A percentile compares a stretch with the other conserved stretches of the same genome.
Evolutionary conservation across 2,329 filamentous ascomycete species (phyloP).

Genomic region (Fusarium domesticum): DNA sequence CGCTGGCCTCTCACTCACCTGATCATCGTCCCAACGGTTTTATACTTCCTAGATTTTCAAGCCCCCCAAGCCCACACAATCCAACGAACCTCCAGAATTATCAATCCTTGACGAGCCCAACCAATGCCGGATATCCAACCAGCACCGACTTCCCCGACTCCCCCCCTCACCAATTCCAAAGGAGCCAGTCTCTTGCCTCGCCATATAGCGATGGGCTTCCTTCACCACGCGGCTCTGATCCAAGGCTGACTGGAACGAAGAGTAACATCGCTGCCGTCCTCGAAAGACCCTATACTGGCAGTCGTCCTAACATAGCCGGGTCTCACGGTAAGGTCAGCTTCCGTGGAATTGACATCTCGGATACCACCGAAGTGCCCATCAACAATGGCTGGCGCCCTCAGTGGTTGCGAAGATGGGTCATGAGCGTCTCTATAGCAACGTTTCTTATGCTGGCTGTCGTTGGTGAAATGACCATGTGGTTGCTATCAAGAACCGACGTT

Average conservation of each 20-base stretch:
- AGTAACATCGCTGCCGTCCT: constrained; percentile 20
- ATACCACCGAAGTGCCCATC: constrained; percentile 19
- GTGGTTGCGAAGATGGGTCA: constrained; percentile 23
- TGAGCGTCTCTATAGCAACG: constrained; percentile 18
- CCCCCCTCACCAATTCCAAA: constrained; percentile 14
- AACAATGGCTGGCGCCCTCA: constrained; percentile 27
- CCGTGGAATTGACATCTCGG: constrained; percentile 9
- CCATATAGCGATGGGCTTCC: constrained; percentile 21
- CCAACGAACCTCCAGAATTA: constrained; percentile 15
- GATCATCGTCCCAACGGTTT: constrained; percentile 2
- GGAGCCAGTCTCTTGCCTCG: constrained; percentile 16
- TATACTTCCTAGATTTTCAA: constrained; percentile 13
- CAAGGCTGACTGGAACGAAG: constrained; percentile 8
- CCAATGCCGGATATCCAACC: background rate
- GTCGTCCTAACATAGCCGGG: constrained; percentile 17
- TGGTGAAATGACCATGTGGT: constrained; percentile 26
- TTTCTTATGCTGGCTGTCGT: constrained; percentile 22
- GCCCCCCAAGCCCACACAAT: constrained; percentile 18
- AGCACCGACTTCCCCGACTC: constrained; percentile 21
- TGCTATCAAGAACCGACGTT: constrained; percentile 19
- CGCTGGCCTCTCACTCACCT: constrained; percentile 9
- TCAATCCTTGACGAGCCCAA: constrained; percentile 11
- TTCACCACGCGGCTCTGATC: constrained; percentile 10
- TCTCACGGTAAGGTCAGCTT: constrained; percentile 12
- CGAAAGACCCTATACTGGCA: constrained; percentile 27